phyloP scores from a whole-genome alignment of 2,329 filamentous ascomycete genomes.

The Seiridium cupressi region DNA sequence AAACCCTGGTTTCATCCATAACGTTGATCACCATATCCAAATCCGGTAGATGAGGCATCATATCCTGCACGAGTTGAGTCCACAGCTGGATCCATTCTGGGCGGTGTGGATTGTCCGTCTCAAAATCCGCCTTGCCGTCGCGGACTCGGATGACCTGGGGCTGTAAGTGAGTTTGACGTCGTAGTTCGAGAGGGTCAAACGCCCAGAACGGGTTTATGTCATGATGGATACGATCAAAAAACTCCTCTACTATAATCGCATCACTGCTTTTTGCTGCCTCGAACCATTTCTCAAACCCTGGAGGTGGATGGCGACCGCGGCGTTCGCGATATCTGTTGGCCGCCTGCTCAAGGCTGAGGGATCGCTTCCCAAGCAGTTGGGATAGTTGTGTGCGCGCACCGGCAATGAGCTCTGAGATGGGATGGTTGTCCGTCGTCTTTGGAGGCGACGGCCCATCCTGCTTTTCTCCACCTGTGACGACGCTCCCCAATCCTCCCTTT shows the following conservation, averaged over 20 bases:
- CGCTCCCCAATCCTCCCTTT: neutral
- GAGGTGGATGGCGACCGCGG: constrained; percentile 60
- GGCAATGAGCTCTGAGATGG: constrained; percentile 46
- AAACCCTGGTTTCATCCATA: constrained; percentile 62
- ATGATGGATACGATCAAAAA: constrained; percentile 63
- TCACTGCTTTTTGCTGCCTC: constrained; percentile 47
- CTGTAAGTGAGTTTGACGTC: constrained; percentile 36
- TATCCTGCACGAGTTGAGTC: constrained; percentile 48
- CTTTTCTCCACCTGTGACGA: neutral
- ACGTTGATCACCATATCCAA: constrained; percentile 67
- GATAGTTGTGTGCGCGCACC: constrained; percentile 42
- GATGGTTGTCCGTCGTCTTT: constrained; percentile 30
- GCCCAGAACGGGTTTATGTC: constrained; percentile 62
- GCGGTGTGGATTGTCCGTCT: constrained; percentile 34
- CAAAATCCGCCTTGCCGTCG: constrained; percentile 35
- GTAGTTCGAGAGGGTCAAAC: constrained; percentile 39
- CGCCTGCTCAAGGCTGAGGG: constrained; percentile 46
- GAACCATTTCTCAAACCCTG: constrained; percentile 60
- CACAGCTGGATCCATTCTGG: constrained; percentile 45
- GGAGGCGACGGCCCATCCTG: neutral
- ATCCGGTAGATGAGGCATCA: constrained; percentile 55
- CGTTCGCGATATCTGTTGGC: constrained; percentile 53
- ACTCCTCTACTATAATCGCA: constrained; percentile 58
- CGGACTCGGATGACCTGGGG: constrained; percentile 45
- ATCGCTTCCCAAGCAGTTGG: constrained; percentile 39